These are phyloP conservation scores for Lactarius tabidus DNA, from an alignment of 768 basidiomycete species.

Conservation along the genomic window DNA sequence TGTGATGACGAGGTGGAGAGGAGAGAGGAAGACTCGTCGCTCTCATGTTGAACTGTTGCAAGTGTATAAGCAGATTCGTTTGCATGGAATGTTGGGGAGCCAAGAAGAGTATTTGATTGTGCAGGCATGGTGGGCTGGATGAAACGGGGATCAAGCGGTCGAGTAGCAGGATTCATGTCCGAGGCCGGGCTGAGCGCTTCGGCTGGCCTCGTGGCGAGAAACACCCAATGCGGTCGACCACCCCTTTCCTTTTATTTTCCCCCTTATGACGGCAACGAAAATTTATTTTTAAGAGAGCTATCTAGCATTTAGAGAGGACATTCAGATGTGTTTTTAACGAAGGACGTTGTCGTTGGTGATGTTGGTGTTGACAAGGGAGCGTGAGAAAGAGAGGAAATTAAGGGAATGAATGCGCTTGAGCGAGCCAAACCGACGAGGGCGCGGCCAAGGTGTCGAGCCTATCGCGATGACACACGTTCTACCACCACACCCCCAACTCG, in stretches of 20 bases:
- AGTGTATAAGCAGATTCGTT: constrained; percentile 61
- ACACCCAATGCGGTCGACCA: not conserved
- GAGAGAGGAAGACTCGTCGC: constrained; percentile 28
- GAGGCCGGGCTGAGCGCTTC: not conserved
- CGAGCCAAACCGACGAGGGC: constrained; percentile 22
- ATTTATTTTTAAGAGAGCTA: not conserved
- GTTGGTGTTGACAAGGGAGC: not conserved
- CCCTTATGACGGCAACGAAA: not conserved
- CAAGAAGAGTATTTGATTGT: constrained; percentile 4
- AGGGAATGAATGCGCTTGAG: constrained; percentile 12
- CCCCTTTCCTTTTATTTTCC: not conserved
- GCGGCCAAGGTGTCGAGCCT: constrained; percentile 19
- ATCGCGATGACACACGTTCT: constrained; percentile 45
- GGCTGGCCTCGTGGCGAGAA: not conserved
- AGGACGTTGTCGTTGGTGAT: not conserved
- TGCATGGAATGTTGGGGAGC: constrained; percentile 25
- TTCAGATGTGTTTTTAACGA: not conserved
- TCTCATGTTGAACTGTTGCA: constrained; percentile 44
- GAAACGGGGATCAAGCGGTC: not conserved
- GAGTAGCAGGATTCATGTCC: not conserved
- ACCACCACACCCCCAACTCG: constrained; percentile 44
- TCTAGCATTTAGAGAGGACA: not conserved
- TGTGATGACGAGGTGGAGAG: constrained; percentile 35
- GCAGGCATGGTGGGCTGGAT: not conserved
- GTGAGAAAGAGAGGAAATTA: constrained; percentile 21